Conservation (phyloP, 2,329 filamentous ascomycete species). For the Teratosphaeria destructans region DNA sequence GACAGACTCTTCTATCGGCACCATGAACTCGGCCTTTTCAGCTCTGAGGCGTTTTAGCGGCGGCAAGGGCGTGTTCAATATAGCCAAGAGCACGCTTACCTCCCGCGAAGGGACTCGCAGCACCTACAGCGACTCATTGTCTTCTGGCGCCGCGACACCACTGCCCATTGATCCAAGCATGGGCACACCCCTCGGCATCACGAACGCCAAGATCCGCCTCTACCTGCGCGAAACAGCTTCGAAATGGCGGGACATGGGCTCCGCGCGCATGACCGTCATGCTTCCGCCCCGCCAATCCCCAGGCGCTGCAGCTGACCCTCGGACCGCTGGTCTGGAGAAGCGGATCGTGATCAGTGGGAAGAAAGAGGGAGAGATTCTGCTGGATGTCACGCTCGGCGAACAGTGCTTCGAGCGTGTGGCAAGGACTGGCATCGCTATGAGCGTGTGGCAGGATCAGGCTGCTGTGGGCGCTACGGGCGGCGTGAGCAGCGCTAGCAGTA, state of each 20-base stretch:
- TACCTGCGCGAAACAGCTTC: slow-evolving; percentile 65
- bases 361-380: slow-evolving; percentile 54
- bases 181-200: slow-evolving; percentile 48
- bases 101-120: slow-evolving; percentile 45
- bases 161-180: slow-evolving; percentile 21
- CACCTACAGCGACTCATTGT: slow-evolving; percentile 48
- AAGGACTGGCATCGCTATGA: slow-evolving; percentile 76
- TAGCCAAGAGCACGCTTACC: slow-evolving; percentile 64
- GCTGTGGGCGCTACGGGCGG: slow-evolving; percentile 50
- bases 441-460: slow-evolving; percentile 68
- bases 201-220: slow-evolving; percentile 75
- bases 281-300: slow-evolving; percentile 46
- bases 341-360: slow-evolving; percentile 69
- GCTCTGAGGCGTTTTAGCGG: slow-evolving; percentile 62
- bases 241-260: slow-evolving; percentile 88
- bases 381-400: slow-evolving; percentile 78
- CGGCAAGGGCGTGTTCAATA: slow-evolving; percentile 67
- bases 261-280: slow-evolving; percentile 72
- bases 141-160: slow-evolving; percentile 34
- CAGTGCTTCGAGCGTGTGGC: slow-evolving; percentile 77
- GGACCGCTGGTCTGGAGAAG: slow-evolving; percentile 57
- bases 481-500: slow-evolving; percentile 43
- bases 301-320: slow-evolving; percentile 26
- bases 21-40: slow-evolving; percentile 68
- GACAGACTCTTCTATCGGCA: slow-evolving; percentile 66